Conservation (phyloP, 352 stramenopile species). For the Phytophthora pluvialis region DNA sequence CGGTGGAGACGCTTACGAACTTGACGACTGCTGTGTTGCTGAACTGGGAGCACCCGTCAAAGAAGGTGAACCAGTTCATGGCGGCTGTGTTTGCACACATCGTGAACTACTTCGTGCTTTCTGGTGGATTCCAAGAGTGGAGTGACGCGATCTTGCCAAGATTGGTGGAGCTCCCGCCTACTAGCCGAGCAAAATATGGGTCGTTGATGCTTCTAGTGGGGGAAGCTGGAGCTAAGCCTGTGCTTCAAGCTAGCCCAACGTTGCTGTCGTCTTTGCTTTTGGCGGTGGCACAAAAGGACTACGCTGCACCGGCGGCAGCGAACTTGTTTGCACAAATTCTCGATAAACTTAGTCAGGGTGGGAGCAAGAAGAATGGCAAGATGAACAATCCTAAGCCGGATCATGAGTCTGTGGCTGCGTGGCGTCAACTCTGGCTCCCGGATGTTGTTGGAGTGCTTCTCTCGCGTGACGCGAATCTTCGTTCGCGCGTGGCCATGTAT, state of each 20-base stretch:
- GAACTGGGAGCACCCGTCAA: slow-evolving; percentile 88
- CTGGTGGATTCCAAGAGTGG: slow-evolving; percentile 51
- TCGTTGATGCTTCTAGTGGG: slow-evolving; percentile 63
- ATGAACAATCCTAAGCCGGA: slow-evolving; percentile 22
- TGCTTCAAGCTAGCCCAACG: slow-evolving; percentile 52
- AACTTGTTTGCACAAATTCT: slow-evolving; percentile 78
- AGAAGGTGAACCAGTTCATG: slow-evolving; percentile 90
- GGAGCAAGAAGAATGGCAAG: slow-evolving; percentile 23
- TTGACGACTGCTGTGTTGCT: slow-evolving; percentile 68
- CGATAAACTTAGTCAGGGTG: slow-evolving; percentile 41
- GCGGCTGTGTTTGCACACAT: slow-evolving; percentile 79
- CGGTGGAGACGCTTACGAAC: slow-evolving; percentile 45
- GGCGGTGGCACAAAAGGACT: slow-evolving; percentile 75
- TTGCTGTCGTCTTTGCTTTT: slow-evolving; percentile 66
- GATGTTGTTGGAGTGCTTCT: slow-evolving; percentile 64
- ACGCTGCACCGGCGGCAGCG: slow-evolving; percentile 65
- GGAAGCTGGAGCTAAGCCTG: slow-evolving; percentile 45
- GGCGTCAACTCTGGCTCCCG: slow-evolving; percentile 60
- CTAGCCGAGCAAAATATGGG: slow-evolving; percentile 77
- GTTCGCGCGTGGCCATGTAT: slow-evolving; percentile 74
- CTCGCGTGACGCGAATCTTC: slow-evolving; percentile 57
- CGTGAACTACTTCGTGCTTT: slow-evolving; percentile 64
- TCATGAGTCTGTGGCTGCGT: slow-evolving; percentile 31
- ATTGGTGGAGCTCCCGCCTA: slow-evolving; percentile 61
- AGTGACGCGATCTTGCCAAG: slow-evolving; percentile 49